phyloP scores from a whole-genome alignment of 805 yeast genomes.

The Candida arabinofermentans region DNA sequence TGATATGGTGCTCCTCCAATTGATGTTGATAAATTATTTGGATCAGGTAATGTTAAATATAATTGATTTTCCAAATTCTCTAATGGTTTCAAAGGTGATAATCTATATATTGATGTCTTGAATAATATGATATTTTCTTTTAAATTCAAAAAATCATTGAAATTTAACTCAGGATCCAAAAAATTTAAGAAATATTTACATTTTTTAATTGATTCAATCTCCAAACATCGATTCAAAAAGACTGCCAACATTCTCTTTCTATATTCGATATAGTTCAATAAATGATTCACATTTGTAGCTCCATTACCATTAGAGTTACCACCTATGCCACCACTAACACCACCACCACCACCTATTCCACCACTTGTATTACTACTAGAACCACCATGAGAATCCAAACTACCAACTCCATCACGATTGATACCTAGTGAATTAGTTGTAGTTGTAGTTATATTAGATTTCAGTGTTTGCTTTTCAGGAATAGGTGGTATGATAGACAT shows the following conservation, averaged over 20 bases:
- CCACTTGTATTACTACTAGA: constrained; percentile 10
- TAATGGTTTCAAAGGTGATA: constrained; percentile 57
- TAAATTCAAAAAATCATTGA: constrained; percentile 67
- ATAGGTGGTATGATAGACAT: constrained; percentile 87
- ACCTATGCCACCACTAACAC: constrained; percentile 1
- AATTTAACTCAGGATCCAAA: constrained; percentile 78
- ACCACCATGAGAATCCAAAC: neutral
- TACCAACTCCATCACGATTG: constrained; percentile 4
- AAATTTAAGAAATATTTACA: constrained; percentile 70
- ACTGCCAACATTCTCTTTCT: constrained; percentile 71
- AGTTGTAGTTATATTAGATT: constrained; percentile 29
- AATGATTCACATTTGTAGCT: constrained; percentile 4
- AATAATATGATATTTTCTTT: constrained; percentile 49
- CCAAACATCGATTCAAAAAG: constrained; percentile 73
- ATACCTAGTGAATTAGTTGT: constrained; percentile 27
- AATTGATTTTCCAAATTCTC: constrained; percentile 48
- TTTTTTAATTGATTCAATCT: constrained; percentile 50
- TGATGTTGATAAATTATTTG: constrained; percentile 31
- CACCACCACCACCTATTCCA: constrained; percentile 10
- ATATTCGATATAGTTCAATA: constrained; percentile 40
- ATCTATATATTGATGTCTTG: constrained; percentile 51
- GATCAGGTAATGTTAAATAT: constrained; percentile 61
- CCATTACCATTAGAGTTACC: constrained; percentile 1
- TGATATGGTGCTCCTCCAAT: constrained; percentile 18
- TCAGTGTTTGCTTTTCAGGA: constrained; percentile 75